Base-by-base conservation (phyloP, 2,329 filamentous ascomycete species). In the Aspergillus sp. region DNA sequence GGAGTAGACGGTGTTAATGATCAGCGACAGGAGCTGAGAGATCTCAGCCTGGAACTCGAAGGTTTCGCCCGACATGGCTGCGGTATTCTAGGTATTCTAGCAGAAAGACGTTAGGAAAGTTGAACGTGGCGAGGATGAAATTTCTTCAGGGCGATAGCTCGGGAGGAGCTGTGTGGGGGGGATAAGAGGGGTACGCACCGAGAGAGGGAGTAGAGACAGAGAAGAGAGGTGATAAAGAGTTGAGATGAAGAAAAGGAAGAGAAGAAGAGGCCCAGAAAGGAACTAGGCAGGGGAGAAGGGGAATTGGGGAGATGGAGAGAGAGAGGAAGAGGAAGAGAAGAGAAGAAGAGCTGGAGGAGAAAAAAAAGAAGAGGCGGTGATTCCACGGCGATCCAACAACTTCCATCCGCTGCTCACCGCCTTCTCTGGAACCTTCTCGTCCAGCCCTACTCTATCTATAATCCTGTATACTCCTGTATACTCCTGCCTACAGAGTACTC, bases 31-130 rank as follows among this genome's bases (percentile, higher is more conserved):
- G 51, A 98, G 85, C 85, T 98, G 91, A 83, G 89, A 96, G 66
- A 98, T 98, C 84, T 98, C 91, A 82, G 91, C 91, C 82, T 98
- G 91, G 76, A 96, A 98, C 82, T 96, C 89, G 74, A 98, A 98
- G 53, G 88, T 95, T 75, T 96, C 88, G 50, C 63, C 56, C 68
- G 86, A 69, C 85, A 93, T 94, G 65, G 64, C 83, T 52, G 47
- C 36, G 44, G 48, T 42, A 22, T 6, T 22, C n/a, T n/a, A 8
- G 8, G 8, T 3, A 2, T 24, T 24, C n/a, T 24, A 3, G 3
- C 8, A 24, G 25, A 28, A 37, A 31, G 30, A 38, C 30, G 26
- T 24, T 33, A n/a, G n/a, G n/a, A n/a, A n/a, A n/a, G n/a, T n/a
- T n/a, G n/a, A n/a, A n/a, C n/a, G n/a, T n/a, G n/a, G n/a, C n/a